These are phyloP conservation scores for Neonectria coccinea DNA, from an alignment of 2,329 filamentous ascomycete species.

Conservation along the genomic window DNA sequence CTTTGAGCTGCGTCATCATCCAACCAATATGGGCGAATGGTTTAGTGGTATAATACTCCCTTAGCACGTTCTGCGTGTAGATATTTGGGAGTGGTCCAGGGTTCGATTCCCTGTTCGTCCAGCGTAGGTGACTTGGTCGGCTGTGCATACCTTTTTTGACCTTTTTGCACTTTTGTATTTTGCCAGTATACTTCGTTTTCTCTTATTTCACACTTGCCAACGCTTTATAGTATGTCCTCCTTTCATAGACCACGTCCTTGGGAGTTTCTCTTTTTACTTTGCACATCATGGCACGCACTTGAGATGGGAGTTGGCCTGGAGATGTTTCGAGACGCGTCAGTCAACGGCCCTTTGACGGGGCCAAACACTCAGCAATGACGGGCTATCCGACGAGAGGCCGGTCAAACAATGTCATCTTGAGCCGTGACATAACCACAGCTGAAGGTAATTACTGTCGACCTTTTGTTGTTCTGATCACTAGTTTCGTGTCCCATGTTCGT, in stretches of 20 bases:
- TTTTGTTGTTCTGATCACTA: neutral
- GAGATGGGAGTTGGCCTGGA: neutral
- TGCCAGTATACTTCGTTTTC: too few species aligned
- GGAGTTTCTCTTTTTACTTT: neutral
- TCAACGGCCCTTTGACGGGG: neutral
- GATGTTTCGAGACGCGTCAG: neutral
- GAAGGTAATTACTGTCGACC: neutral
- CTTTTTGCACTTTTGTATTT: neutral
- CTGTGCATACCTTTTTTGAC: conserved; percentile 30
- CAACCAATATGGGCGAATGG: conserved; percentile 43
- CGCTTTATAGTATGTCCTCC: neutral
- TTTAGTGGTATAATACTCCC: conserved; percentile 51
- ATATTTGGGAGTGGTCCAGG: conserved; percentile 47
- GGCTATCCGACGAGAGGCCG: too few species aligned
- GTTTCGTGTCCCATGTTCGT: neutral
- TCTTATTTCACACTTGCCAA: neutral
- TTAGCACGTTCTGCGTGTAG: conserved; percentile 37
- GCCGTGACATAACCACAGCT: neutral
- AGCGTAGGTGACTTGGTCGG: conserved; percentile 37
- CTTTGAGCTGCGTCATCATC: fast-evolving
- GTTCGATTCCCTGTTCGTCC: conserved; percentile 50
- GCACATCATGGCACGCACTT: neutral
- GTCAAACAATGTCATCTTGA: neutral
- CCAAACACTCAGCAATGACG: neutral
- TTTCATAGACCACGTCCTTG: neutral